Evolutionary conservation across 768 basidiomycete species (phyloP).

Genomic region (Suillus fuscotomentosus): DNA sequence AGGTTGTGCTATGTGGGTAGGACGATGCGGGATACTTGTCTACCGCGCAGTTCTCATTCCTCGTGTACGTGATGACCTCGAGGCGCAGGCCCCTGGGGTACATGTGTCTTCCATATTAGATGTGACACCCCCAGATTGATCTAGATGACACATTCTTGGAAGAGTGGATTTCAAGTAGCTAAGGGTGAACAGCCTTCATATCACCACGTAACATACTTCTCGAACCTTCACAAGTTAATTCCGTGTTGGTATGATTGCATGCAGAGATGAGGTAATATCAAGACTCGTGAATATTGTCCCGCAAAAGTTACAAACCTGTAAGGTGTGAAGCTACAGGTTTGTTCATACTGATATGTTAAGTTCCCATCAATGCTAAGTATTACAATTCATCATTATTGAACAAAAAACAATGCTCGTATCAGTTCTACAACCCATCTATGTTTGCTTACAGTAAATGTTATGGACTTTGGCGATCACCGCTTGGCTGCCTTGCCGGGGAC

Average conservation of each 20-base stretch:
- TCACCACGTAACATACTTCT: slow-evolving; percentile 1
- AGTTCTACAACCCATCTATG: neutral
- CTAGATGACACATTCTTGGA: neutral
- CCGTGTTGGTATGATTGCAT: neutral
- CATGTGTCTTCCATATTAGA: neutral
- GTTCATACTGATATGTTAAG: neutral
- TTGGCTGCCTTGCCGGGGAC: slow-evolving; percentile 34
- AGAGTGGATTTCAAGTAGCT: neutral
- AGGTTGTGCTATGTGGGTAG: neutral
- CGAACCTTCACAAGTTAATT: neutral
- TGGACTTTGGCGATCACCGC: neutral
- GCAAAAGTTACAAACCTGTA: neutral
- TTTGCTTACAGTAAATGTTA: slow-evolving; percentile 1
- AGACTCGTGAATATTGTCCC: neutral
- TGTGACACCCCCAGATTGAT: neutral
- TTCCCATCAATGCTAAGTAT: neutral
- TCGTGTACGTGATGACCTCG: neutral
- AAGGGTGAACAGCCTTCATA: neutral
- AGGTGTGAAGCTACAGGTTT: neutral
- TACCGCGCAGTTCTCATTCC: neutral
- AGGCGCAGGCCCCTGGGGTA: neutral
- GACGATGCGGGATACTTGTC: neutral
- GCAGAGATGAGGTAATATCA: neutral
- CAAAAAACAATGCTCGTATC: neutral
- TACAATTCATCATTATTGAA: neutral